phyloP scores from a whole-genome alignment of 495 filamentous ascomycete species.

The Baudoinia panamericana region DNA sequence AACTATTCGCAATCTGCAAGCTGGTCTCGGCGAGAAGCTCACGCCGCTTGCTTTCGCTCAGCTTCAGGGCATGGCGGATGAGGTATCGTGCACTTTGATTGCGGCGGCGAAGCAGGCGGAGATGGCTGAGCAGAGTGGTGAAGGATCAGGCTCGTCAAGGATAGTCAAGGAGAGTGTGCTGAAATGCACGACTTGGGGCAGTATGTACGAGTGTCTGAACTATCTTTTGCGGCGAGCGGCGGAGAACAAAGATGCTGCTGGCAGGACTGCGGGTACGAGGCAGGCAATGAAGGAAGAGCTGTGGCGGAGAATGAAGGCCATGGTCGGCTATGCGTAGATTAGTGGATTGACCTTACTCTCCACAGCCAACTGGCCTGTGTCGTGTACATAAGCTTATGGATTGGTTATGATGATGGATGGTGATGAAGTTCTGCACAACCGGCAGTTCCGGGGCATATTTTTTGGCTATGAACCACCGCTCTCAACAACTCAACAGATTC shows the following conservation, averaged over 20 bases:
- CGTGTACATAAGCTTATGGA: neutral
- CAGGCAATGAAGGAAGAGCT: slow-evolving; percentile 63
- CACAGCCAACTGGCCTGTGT: no score
- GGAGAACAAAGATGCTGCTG: slow-evolving; percentile 83
- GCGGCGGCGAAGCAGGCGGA: slow-evolving; percentile 31
- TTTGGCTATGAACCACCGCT: neutral
- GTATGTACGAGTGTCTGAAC: slow-evolving; percentile 83
- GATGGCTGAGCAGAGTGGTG: slow-evolving; percentile 23
- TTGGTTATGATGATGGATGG: neutral
- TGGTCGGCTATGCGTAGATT: slow-evolving; percentile 17
- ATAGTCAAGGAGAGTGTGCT: slow-evolving; percentile 44
- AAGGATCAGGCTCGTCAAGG: no score
- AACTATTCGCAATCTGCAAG: slow-evolving; percentile 41
- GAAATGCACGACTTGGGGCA: slow-evolving; percentile 90
- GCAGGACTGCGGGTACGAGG: slow-evolving; percentile 59
- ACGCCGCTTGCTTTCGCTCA: slow-evolving; percentile 71
- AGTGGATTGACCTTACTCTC: neutral
- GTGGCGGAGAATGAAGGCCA: slow-evolving; percentile 40
- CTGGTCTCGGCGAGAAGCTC: slow-evolving; percentile 29
- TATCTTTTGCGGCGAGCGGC: slow-evolving; percentile 74
- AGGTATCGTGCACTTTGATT: slow-evolving; percentile 74
- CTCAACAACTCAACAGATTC: neutral
- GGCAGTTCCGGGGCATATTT: neutral
- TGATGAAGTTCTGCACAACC: neutral
- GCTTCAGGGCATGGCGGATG: slow-evolving; percentile 94